Evolutionary conservation across 2,329 filamentous ascomycete genomes (phyloP), one percentile per base, ranked within the genome.

Genomic region (Beauveria sp.): DNA sequence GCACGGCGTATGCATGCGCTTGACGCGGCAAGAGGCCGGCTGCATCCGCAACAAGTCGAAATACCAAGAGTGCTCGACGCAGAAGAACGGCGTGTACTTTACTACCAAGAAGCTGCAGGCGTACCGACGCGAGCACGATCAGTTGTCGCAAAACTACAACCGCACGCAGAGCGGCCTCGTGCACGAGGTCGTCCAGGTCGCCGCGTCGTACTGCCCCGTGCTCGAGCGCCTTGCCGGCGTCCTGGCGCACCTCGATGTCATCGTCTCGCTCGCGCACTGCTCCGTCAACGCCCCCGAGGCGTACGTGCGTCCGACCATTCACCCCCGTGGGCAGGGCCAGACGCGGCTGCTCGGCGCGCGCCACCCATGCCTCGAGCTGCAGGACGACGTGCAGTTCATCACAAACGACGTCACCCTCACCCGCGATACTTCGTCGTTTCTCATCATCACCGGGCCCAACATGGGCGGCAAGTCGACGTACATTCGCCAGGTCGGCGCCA

Each of bases 401-500:
- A 97, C 93, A 61, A 99, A 99, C 72, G 93, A 99, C 67, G 91
- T 97, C 24, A 86, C 87, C 58, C 84, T 99, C 43, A 81, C 84
- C 5, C 87, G 92, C 9, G 87, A 87, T 61, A 81, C 84, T 53
- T 96, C 91, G 0, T 92, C 93, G 3, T 97, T 99, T 75, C 81
- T 97, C 44, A 93, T 97, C 77, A 97, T 97, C 71, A 97, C 93
- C 0, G 94, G 94, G 0, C 94, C 94, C 55, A 99, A 99, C 75
- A 99, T 99, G 94, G 96, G 94, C 67, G 94, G 94, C 68, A 99
- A 99, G 77, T 96, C 91, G 9, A 99, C 93, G 0, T 99, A 97
- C 72, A 99, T 99, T 70, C 89, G 96, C 20, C 94, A 97, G 73
- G 96, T 96, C 24, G 94, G 93, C 37, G 94, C 97, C 58, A 94